Evolutionary conservation across 2,329 filamentous ascomycete genomes (phyloP), one percentile per base, ranked within the genome.

Genomic region (Rhynchosporium agropyri): DNA sequence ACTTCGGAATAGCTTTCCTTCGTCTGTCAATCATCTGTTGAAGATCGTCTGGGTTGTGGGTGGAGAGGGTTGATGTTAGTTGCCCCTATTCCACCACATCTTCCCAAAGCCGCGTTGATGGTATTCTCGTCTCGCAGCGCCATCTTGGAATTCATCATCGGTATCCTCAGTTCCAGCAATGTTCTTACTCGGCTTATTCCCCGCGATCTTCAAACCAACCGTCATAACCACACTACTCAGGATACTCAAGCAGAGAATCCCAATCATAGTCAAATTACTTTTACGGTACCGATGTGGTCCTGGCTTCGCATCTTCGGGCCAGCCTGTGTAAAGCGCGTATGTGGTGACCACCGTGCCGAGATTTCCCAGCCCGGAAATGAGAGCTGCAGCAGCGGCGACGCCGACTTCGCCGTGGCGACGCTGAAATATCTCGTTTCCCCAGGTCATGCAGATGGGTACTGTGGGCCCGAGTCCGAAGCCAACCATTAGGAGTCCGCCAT

Each of bases 401-500:
- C 92, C 92, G 28, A 97, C 91, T 76, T 97, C 92, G 53, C 92
- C 91, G 73, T 97, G 92, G 12, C 92, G 89, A 38, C 84, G 84
- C 77, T 96, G 92, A 80, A 97, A 97, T 72, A 96, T 89, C 77
- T 96, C 90, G 66, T 87, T 91, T 38, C 90, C 92, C 92, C 92
- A 96, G 42, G 92, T 89, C 92, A 97, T 97, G 75, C 90, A 94
- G 72, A 94, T 94, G 10, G 92, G 92, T 0, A 96, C 92, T 0
- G 92, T 96, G 3, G 92, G 92, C 1, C 92, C 92, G 1, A 97
- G 86, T 0, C 92, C 92, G 72, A 96, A 96, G 4, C 92, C 92
- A 42, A 97, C 89, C 78, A 97, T 88, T 57, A 97, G 79, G n/a
- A 97, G 84, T 3, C 92, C 92, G 54, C 90, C 91, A 74, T 97